Base-by-base conservation (phyloP, 2,329 filamentous ascomycete genomes). In the Colletotrichum melonis region DNA sequence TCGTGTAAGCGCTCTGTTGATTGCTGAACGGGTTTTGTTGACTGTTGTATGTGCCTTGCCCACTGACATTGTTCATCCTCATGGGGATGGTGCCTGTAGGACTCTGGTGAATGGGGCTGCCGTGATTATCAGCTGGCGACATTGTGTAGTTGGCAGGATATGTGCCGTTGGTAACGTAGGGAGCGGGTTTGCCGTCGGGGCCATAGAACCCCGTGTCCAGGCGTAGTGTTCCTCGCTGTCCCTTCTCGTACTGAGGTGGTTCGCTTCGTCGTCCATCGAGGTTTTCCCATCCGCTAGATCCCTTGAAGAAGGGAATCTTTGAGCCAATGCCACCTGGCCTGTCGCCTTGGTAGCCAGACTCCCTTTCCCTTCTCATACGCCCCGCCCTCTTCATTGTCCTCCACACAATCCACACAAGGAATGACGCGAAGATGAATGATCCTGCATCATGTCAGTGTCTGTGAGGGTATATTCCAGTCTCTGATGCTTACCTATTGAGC, bases 361-460 rank as follows among this genome's bases (percentile, higher is more conserved):
- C 67, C 74, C 64, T 76, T 75, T 11, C 73, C 71, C 35, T 76
- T 76, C 63, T 78, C 82, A 74, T 81, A 83, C 69, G 81, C 81
- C 57, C 81, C 63, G 79, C 78, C 26, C 81, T 80, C 77, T 82
- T 85, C 14, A 84, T 75, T 35, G 85, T 78, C 82, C 83, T 85
- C 80, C 83, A 87, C 5, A 84, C 77, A 28, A 88, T 79, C 86
- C 85, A 88, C 8, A 77, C 76, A 28, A 88, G 70, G 72, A 87
- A 85, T 65, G 82, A 85, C 9, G 86, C 72, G 32, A 86, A 77
- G 24, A 88, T 83, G 63, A 87, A 86, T 6, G 81, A 82, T 32
- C 84, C 87, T 87, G 12, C 1, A n/a, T 7, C 42, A 19, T 42
- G 38, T 75, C 38, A 74, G 63, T 38, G 2, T 1, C 16, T 42